Base-by-base conservation (phyloP, 179 eudicot genomes). In the Silene vulgaris region DNA sequence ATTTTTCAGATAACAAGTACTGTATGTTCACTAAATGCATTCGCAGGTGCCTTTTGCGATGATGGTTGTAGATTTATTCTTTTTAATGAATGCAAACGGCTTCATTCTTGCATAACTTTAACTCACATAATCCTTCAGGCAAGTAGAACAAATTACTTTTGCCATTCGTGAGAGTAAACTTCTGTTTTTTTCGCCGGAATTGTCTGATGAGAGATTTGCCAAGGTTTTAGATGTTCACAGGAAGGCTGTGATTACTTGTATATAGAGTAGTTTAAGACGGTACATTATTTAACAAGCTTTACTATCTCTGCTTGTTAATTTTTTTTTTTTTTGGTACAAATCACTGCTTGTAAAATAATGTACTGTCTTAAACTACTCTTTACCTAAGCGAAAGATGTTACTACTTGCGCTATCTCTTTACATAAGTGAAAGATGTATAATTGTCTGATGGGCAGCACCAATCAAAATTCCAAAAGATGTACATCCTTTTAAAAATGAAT, bases 1-100 rank as follows among this genome's bases (percentile, higher is more conserved):
- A 63, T 52, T 82, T 72, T 75, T 79, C 30, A 59, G 83, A 80
- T 82, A 79, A 65, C 68, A 32, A 78, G 45, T 56, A 35, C 3
- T 60, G 37, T 45, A 45, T 9, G 14, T 11, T 50, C 72, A 63
- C 3, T 45, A 7, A 61, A 75, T 64, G 68, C 17, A 2, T 17
- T 50, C 72, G 69, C 64, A 70, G 65, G 52, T 13, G 23, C 56
- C 77, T 65, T 76, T 65, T 69, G 54, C 35, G 35, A 68, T 68
- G 61, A 32, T 32, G 59, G 69, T 67, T 67, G 48, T 40, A 35
- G 48, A 40, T 40, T 5, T 56, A 16, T 56, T n/a, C 6, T 35
- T 59, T 76, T 43, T 59, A 70, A 76, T 32, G 52, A 13, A 13
- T 32, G 43, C 13, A 12, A 50, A 17, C 80, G 29, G 63, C 37